A percentile compares a stretch with the other conserved stretches of the same genome.
phyloP scores from a whole-genome alignment of 176 grass and related monocot species.

The Dactylis glomerata region DNA sequence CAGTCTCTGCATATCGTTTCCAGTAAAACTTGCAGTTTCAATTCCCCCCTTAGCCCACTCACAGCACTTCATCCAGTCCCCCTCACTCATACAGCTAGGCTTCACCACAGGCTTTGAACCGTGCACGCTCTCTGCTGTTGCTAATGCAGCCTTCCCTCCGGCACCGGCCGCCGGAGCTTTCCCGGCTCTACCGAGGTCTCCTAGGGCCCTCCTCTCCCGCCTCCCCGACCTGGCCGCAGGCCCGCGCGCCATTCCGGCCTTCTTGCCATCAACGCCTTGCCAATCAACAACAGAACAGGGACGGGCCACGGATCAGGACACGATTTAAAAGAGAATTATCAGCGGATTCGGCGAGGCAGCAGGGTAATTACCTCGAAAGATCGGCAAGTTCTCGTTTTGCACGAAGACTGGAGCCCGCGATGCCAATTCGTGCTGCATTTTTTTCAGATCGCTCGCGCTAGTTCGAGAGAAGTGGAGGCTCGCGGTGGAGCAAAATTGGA shows the following conservation, averaged over 20 bases:
- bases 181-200: not conserved
- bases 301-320: not conserved
- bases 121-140: not conserved
- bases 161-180: not conserved
- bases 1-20: constrained; percentile 22
- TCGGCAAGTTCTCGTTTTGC: constrained; percentile 17
- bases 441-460: not conserved
- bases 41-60: constrained; percentile 20
- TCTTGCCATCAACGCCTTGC: constrained; percentile 30
- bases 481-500: not conserved
- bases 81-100: constrained; percentile 3
- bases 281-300: not conserved
- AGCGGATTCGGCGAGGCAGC: not conserved
- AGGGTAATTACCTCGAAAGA: constrained; percentile 8
- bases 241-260: not conserved
- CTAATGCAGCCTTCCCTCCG: not conserved
- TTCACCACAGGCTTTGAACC: not conserved
- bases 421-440: not conserved
- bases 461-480: not conserved
- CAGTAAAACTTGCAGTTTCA: constrained; percentile 14
- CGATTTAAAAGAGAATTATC: not conserved
- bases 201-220: constrained; percentile 7
- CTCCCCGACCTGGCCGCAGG: not conserved
- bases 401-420: constrained; percentile 5
- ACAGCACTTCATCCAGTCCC: constrained; percentile 25